Percentiles rank a stretch among this genome's conserved stretches.
phyloP scores from a whole-genome alignment of 192 early-diverging fungal species.

The Coemansia sp. region DNA sequence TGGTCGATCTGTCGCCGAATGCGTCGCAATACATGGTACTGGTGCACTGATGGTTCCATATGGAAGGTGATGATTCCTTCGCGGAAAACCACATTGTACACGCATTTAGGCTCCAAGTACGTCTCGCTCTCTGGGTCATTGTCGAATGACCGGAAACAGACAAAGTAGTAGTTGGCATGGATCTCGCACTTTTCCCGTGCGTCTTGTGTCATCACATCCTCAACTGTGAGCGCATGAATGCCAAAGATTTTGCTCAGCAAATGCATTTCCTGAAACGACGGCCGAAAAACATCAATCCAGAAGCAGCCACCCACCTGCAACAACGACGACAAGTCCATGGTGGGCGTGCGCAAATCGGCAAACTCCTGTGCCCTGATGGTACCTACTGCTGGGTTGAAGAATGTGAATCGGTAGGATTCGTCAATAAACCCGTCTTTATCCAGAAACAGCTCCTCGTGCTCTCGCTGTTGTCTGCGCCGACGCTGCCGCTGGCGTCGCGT shows the following conservation, averaged over 20 bases:
- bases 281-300: constrained; percentile 73
- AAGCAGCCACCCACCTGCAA: constrained; percentile 58
- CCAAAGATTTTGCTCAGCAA: constrained; percentile 65
- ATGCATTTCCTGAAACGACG: constrained; percentile 64
- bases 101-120: constrained; percentile 65
- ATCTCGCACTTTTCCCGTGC: constrained; percentile 88
- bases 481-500: background rate
- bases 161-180: constrained; percentile 80
- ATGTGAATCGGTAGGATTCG: constrained; percentile 63
- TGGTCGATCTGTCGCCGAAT: constrained; percentile 84
- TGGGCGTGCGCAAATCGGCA: constrained; percentile 50
- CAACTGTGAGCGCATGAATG: constrained; percentile 78
- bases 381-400: constrained; percentile 65
- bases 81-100: constrained; percentile 67
- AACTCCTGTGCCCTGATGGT: constrained; percentile 62
- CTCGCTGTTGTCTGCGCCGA: constrained; percentile 11
- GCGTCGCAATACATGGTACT: constrained; percentile 78
- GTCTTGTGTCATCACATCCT: constrained; percentile 92
- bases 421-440: constrained; percentile 55
- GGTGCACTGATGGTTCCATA: constrained; percentile 71
- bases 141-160: constrained; percentile 80
- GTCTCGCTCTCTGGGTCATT: constrained; percentile 58
- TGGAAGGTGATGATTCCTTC: constrained; percentile 85
- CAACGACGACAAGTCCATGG: constrained; percentile 35
- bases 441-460: constrained; percentile 52